Percentiles rank a stretch among this genome's conserved stretches.
These are phyloP conservation scores for Sistotremastrum niveocremeum DNA, from an alignment of 768 basidiomycete genomes.

Conservation along the genomic window DNA sequence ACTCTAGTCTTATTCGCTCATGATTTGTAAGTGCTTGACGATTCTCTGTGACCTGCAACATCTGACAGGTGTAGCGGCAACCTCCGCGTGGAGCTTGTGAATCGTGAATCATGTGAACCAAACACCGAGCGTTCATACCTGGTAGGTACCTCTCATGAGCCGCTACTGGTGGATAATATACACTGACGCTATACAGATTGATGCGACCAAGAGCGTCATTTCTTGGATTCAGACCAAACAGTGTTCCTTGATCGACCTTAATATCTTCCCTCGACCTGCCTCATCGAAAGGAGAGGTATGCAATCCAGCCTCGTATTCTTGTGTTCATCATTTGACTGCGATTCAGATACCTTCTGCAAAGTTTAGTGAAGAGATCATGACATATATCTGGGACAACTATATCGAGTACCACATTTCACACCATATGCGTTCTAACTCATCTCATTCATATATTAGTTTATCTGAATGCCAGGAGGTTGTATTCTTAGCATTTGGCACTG, in stretches of 20 bases:
- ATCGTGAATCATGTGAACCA: slow-evolving; percentile 56
- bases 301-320: slow-evolving; percentile 14
- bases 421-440: not conserved
- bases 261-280: slow-evolving; percentile 55
- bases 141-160: slow-evolving; percentile 26
- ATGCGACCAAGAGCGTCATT: slow-evolving; percentile 70
- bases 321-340: slow-evolving; percentile 22
- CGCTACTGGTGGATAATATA: not conserved
- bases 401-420: slow-evolving; percentile 50
- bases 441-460: slow-evolving; percentile 33
- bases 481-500: slow-evolving; percentile 79
- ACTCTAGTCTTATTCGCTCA: slow-evolving; percentile 83
- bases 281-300: slow-evolving; percentile 22
- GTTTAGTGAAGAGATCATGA: slow-evolving; percentile 45
- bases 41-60: not conserved
- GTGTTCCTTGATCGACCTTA: slow-evolving; percentile 76
- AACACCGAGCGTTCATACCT: slow-evolving; percentile 75
- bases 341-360: slow-evolving; percentile 14
- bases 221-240: slow-evolving; percentile 55
- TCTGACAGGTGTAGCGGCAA: slow-evolving; percentile 50
- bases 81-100: slow-evolving; percentile 69
- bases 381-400: slow-evolving; percentile 95
- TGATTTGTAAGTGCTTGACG: slow-evolving; percentile 61
- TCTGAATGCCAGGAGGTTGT: slow-evolving; percentile 61
- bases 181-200: slow-evolving; percentile 39